Conservation (phyloP, 1,139 yeast genomes). For the Suhomyces taliae region DNA sequence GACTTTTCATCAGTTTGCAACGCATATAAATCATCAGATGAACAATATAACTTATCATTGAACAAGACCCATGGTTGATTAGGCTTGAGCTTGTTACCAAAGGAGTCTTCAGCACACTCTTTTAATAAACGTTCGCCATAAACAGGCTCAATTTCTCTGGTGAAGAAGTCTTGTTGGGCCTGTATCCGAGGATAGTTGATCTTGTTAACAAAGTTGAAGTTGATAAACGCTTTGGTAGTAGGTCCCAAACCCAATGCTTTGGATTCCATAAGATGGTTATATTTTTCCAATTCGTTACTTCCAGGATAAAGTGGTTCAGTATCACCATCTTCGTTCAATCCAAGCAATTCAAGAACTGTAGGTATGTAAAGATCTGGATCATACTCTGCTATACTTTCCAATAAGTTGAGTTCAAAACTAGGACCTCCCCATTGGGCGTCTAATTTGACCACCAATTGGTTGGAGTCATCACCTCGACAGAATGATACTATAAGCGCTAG, state of each 20-base stretch:
- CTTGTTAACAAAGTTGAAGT: slow-evolving; percentile 54
- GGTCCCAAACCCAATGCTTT: slow-evolving; percentile 21
- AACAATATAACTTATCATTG: slow-evolving; percentile 59
- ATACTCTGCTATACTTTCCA: slow-evolving; percentile 56
- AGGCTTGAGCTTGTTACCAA: slow-evolving; percentile 30
- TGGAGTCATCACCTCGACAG: background rate
- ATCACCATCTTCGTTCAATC: slow-evolving; percentile 29
- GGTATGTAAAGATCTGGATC: slow-evolving; percentile 52
- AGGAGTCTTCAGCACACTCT: slow-evolving; percentile 36
- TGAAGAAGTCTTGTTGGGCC: slow-evolving; percentile 59
- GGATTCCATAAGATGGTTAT: slow-evolving; percentile 32
- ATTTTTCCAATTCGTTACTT: slow-evolving; percentile 32
- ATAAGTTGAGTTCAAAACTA: slow-evolving; percentile 47
- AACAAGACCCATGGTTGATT: slow-evolving; percentile 50
- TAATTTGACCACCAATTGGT: slow-evolving; percentile 13
- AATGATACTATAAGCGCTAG: background rate
- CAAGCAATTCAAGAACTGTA: slow-evolving; percentile 39
- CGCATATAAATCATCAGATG: slow-evolving; percentile 68
- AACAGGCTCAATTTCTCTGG: slow-evolving; percentile 25
- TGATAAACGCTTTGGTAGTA: slow-evolving; percentile 32
- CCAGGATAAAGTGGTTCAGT: slow-evolving; percentile 13
- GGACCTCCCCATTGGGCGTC: slow-evolving; percentile 34
- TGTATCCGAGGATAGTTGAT: slow-evolving; percentile 61
- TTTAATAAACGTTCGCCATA: slow-evolving; percentile 17
- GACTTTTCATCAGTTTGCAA: slow-evolving; percentile 43